Base-by-base conservation (phyloP, 306 rosid genomes). In the Sophora flavescens region DNA sequence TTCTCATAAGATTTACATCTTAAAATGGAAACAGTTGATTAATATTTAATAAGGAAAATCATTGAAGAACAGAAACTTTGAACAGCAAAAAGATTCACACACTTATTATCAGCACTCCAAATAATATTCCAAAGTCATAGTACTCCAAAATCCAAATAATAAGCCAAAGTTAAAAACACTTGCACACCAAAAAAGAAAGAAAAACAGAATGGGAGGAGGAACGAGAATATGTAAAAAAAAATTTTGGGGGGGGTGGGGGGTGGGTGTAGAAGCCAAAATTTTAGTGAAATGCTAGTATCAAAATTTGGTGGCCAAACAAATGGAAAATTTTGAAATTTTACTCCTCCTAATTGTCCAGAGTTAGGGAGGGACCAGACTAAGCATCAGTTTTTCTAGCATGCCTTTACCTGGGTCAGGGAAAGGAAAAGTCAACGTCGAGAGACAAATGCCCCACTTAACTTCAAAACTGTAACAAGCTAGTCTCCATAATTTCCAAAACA, bases 1-100 rank as follows among this genome's bases (percentile, higher is more conserved):
- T 89, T 92, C 91, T 88, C 94, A 67, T 91, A 96, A 69, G 97
- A 89, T 82, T 96, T 91, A 87, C 99, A 96, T 76, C 99, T 82
- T 50, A 69, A 85, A 53, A 82, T 11, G 15, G 64, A 52, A 75
- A 63, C 36, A 28, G 28, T 79, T 59, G 10, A 78, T 84, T 56
- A 84, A 67, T 5, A 22, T 22, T 22, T 22, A 78, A 69, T 18
- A 66, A 11, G 54, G 35, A 78, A 50, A 64, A 48, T 15, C 12
- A 51, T 54, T 63, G 30, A 22, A 68, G 28, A 58, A 9, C 80
- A 44, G 36, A 66, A 61, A 67, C 47, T 42, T 47, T 36, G 28
- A 36, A 50, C 9, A 3, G 51, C 17, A 42, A 13, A 45, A 64
- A 30, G 15, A 13, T 41, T n/a, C 22, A 44, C 22, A 44, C 33